Evolutionary conservation across 495 filamentous ascomycete genomes (phyloP), one percentile per base, ranked within the genome.

Genomic region (Neurospora tetrasperma): DNA sequence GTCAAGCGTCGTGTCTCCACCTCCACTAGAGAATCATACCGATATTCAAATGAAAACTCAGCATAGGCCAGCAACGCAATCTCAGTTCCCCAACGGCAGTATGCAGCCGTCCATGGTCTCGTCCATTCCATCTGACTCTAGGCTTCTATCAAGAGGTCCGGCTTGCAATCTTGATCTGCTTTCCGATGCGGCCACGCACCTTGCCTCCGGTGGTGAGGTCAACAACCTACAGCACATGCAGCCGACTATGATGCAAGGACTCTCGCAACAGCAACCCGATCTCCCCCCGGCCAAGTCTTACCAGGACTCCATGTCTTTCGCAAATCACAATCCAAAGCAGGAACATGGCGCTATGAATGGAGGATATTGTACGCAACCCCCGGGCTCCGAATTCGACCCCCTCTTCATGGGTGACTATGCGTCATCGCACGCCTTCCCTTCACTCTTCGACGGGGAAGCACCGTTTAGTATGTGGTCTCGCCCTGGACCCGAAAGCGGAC

Each of bases 341-440:
- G 85, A 86, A 16, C 76, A 78, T n/a, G 80, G 78, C 1, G 74
- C 80, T 9, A 81, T 86, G 78, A 69, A 78, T 44, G 77, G 80
- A 2, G 81, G 80, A 41, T 81, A 84, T 69, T 72, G 79, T 5
- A 78, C 80, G 14, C 83, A 85, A 73, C 78, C 80, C 23, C 81
- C 78, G 9, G 80, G 80, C 16, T 72, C 82, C 3, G 73, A 79
- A 0, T 81, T 83, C 70, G 83, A 85, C 71, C 85, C 86, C 59
- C 86, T 86, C 72, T 87, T 87, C 71, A 75, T 87, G 41, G 86
- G 87, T 73, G 84, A 87, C 39, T 87, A 83, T 71, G 81, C 80
- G 35, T 80, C 84, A 20, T 84, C 84, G 7, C 85, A 86, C 74
- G 84, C 85, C 38, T 79, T 86, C 18, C 83, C 84, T 5, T 81